Base-by-base conservation (phyloP, 177 flowering plant genomes). In the Vitis hybrid region DNA sequence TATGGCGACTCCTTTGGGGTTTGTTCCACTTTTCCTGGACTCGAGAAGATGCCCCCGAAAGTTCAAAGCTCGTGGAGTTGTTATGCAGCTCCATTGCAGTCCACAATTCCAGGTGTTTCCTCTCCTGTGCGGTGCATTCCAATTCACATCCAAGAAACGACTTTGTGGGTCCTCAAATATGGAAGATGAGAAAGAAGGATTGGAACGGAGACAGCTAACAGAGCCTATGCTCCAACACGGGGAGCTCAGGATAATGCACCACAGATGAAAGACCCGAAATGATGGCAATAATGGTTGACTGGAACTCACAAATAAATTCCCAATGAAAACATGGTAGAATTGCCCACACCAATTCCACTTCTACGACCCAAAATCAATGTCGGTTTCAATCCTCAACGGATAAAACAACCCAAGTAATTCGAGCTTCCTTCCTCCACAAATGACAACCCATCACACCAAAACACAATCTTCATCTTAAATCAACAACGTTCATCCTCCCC, bases 241-340 rank as follows among this genome's bases (percentile, higher is more conserved):
- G 72, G 18, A 62, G 46, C 46, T 40, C 62, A 48, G 59, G 60
- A 16, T 65, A 56, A 35, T 19, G 74, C 58, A 55, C 72, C 62
- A 62, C 70, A 56, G 80, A 59, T 11, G 78, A 68, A 62, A 56
- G 56, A 64, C 72, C 76, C 11, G 66, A 61, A 82, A 72, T 11
- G 79, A 60, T 14, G 72, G 50, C 66, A 87, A 76, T 75, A 84
- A 79, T 4, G 87, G 88, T 71, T 71, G 82, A 59, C 72, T 83
- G n/a, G 86, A 82, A 82, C 79, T 81, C 93, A 86, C 85, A 83
- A 78, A 83, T 68, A 69, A 70, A 55, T 70, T 76, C 64, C 82
- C 84, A 74, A 61, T 40, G 72, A 64, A 57, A 70, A 66, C 88
- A 83, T 82, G 73, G 81, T 80, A 79, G 66, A 73, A 75, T 56